Evolutionary conservation across 2,329 filamentous ascomycete genomes (phyloP).

Genomic region (Fusarium sp.): DNA sequence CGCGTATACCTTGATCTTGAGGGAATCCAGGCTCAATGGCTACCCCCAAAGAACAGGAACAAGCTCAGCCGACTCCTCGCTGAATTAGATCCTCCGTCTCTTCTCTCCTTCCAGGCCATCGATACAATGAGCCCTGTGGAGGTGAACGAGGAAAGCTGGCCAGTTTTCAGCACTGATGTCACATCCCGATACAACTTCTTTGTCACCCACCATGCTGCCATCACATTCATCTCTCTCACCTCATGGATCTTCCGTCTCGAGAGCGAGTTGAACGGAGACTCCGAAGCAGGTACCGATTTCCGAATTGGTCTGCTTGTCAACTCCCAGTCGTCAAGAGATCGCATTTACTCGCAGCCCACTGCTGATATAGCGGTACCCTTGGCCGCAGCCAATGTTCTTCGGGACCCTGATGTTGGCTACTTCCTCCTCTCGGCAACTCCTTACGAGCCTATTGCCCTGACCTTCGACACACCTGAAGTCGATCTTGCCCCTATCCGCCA

Average conservation of each 20-base stretch:
- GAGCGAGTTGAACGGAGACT: conserved; percentile 70
- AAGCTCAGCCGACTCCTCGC: conserved; percentile 60
- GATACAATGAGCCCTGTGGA: conserved; percentile 72
- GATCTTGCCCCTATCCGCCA: conserved; percentile 62
- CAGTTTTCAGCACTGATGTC: conserved; percentile 73
- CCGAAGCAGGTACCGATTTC: conserved; percentile 73
- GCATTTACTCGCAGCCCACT: conserved; percentile 69
- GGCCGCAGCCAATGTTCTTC: conserved; percentile 68
- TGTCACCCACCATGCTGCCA: conserved; percentile 72
- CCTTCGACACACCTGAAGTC: conserved; percentile 72
- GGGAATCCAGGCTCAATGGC: conserved; percentile 76
- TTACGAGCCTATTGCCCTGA: conserved; percentile 70
- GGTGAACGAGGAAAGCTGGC: conserved; percentile 71
- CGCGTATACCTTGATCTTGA: conserved; percentile 74
- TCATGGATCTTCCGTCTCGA: conserved; percentile 77
- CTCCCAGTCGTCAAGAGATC: conserved; percentile 71
- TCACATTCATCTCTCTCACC: conserved; percentile 72
- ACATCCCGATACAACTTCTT: conserved; percentile 75
- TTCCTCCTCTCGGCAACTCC: conserved; percentile 73
- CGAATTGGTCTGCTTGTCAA: conserved; percentile 73
- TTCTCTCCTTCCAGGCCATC: conserved; percentile 74
- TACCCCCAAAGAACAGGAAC: conserved; percentile 70
- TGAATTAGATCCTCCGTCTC: conserved; percentile 60
- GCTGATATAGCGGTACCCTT: conserved; percentile 65
- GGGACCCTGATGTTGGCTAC: conserved; percentile 75